Evolutionary conservation across 139 green algal species (phyloP).

Genomic region (Haematococcus sp.): DNA sequence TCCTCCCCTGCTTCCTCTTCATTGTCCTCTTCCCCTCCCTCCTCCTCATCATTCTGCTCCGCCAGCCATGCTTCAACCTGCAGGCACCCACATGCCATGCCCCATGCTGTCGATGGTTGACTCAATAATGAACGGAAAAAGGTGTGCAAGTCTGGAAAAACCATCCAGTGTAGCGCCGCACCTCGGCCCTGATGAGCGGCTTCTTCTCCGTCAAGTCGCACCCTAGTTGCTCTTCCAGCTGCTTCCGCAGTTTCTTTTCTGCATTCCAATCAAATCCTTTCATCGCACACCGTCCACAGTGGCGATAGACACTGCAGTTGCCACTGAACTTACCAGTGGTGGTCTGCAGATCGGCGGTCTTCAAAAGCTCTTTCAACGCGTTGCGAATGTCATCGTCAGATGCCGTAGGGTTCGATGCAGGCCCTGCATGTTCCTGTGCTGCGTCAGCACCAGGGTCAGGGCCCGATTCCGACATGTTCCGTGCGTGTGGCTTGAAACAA

Average conservation of each 20-base stretch:
- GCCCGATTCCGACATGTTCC: not conserved
- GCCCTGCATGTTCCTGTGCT: not conserved
- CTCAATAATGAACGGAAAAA: too few relatives aligned
- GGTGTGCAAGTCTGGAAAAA: not conserved
- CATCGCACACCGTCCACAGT: not conserved
- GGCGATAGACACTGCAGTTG: not conserved
- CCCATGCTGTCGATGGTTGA: not conserved
- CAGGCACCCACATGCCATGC: not conserved
- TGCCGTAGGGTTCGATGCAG: not conserved
- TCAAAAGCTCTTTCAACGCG: conserved; percentile 42
- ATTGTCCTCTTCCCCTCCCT: conserved; percentile 17
- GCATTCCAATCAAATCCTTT: not conserved
- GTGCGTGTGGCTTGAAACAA: not conserved
- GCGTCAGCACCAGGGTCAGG: not conserved
- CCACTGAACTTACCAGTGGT: conserved; percentile 41
- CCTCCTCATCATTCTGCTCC: conserved; percentile 23
- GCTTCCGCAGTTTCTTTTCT: conserved; percentile 67
- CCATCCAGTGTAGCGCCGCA: not conserved
- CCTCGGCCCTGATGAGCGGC: conserved; percentile 37
- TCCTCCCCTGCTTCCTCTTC: conserved; percentile 21
- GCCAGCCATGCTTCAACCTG: conserved; percentile 37
- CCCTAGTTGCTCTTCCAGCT: conserved; percentile 63
- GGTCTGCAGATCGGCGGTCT: conserved; percentile 42
- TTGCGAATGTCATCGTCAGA: conserved; percentile 34
- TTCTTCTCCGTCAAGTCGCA: conserved; percentile 56